phyloP scores from a whole-genome alignment of 352 stramenopile species.

The Plasmopara halstedii region DNA sequence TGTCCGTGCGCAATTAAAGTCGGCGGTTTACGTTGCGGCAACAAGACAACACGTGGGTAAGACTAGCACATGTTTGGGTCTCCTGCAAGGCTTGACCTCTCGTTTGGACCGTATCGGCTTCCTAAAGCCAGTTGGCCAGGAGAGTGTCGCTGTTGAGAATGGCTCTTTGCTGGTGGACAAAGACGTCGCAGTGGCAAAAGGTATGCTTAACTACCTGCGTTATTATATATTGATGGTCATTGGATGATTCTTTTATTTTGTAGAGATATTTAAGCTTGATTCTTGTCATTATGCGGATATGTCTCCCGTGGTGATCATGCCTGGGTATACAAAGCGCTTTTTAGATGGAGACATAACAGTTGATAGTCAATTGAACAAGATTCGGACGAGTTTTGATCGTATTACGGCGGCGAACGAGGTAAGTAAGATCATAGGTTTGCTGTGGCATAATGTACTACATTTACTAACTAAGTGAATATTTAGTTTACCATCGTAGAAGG shows the following conservation, averaged over 20 bases:
- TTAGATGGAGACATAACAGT: slow-evolving; percentile 89
- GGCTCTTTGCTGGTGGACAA: slow-evolving; percentile 86
- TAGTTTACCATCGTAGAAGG: slow-evolving; percentile 79
- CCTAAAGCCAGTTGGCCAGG: slow-evolving; percentile 94
- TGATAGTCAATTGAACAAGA: slow-evolving; percentile 60
- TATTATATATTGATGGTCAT: background rate
- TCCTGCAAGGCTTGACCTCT: slow-evolving; percentile 90
- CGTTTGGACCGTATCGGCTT: slow-evolving; percentile 86
- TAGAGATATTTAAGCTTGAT: slow-evolving; percentile 92
- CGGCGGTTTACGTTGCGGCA: slow-evolving; percentile 77
- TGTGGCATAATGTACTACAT: background rate
- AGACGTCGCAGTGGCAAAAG: slow-evolving; percentile 84
- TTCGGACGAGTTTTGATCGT: slow-evolving; percentile 55
- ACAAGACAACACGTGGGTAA: slow-evolving; percentile 87
- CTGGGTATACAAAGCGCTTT: slow-evolving; percentile 94
- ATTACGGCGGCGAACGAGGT: slow-evolving; percentile 64
- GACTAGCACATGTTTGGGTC: slow-evolving; percentile 90
- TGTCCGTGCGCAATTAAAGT: slow-evolving; percentile 5
- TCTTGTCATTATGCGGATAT: slow-evolving; percentile 92
- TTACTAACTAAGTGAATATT: background rate
- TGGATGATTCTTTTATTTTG: background rate
- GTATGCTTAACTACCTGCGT: slow-evolving; percentile 19
- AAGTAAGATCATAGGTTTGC: too few species aligned
- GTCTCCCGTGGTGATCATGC: slow-evolving; percentile 94
- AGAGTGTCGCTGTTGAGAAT: slow-evolving; percentile 72